These are phyloP conservation scores for Tuber aestivum DNA, from an alignment of 495 filamentous ascomycete genomes.

Conservation along the genomic window DNA sequence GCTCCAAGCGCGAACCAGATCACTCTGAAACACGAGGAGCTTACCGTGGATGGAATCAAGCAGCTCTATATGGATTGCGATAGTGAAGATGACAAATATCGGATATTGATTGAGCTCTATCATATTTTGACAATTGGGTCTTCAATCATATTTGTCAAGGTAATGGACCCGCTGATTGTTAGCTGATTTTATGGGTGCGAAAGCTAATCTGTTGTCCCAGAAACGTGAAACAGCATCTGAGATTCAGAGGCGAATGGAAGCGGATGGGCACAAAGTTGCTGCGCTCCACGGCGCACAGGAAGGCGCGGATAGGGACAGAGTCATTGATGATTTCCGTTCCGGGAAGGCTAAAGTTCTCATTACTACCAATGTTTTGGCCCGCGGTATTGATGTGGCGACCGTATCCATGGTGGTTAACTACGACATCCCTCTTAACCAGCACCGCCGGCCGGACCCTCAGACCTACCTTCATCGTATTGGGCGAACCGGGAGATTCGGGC, in stretches of 20 bases:
- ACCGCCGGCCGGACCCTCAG: constrained; percentile 64
- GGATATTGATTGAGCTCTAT: constrained; percentile 81
- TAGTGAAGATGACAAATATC: constrained; percentile 74
- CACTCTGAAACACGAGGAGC: constrained; percentile 78
- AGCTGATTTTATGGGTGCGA: constrained; percentile 31
- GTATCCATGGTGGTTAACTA: constrained; percentile 99
- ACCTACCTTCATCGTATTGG: constrained; percentile 98
- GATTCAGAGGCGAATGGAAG: constrained; percentile 78
- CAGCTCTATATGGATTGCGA: constrained; percentile 94
- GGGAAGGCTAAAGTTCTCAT: constrained; percentile 94
- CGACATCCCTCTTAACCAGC: constrained; percentile 60
- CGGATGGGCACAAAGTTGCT: constrained; percentile 84
- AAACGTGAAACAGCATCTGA: constrained; percentile 71
- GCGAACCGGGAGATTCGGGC: constrained; percentile 92
- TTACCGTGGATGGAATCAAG: constrained; percentile 93
- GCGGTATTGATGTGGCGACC: constrained; percentile 93
- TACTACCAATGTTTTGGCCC: constrained; percentile 92
- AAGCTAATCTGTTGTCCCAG: constrained; percentile 44
- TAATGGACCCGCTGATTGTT: constrained; percentile 44
- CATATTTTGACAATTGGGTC: constrained; percentile 91
- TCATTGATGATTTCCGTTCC: constrained; percentile 81
- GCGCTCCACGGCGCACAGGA: constrained; percentile 81
- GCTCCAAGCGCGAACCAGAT: constrained; percentile 82
- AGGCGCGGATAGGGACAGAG: constrained; percentile 69
- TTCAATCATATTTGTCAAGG: constrained; percentile 95